Evolutionary conservation across 208 protist genomes (phyloP).

Genomic region (Crithidia sp.): DNA sequence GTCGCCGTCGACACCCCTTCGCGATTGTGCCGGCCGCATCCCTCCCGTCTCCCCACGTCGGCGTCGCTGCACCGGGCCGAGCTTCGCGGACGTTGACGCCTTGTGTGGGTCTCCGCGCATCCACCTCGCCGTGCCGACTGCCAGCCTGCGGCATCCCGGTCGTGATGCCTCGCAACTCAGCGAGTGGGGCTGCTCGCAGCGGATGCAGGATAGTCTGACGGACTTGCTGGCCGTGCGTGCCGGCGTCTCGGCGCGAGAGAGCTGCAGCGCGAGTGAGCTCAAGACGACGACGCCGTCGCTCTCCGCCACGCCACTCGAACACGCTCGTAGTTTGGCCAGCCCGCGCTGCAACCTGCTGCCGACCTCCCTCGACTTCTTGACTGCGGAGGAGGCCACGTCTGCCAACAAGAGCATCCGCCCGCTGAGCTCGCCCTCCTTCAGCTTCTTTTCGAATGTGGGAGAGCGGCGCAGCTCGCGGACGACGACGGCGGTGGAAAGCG

Average conservation of each 20-base stretch:
- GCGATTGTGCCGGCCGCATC: background rate
- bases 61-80: background rate
- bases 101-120: slow-evolving; percentile 19
- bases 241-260: background rate
- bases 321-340: background rate
- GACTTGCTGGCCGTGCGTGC: background rate
- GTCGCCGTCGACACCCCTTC: background rate
- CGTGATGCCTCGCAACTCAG: background rate
- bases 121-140: background rate
- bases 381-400: background rate
- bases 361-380: background rate
- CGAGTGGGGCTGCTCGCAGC: background rate
- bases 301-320: slow-evolving; percentile 7
- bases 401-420: background rate
- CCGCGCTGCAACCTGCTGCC: background rate
- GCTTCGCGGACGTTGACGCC: slow-evolving; percentile 4
- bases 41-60: background rate
- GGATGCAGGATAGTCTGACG: background rate
- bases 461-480: slow-evolving; percentile 7
- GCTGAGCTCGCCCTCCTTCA: slow-evolving; percentile 30
- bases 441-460: slow-evolving; percentile 17
- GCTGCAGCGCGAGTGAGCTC: slow-evolving; percentile 2
- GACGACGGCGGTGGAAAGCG: background rate
- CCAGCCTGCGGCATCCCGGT: background rate
- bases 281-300: slow-evolving; percentile 5